Conservation (phyloP, 345 rosid species). For the Salix viminalis region DNA sequence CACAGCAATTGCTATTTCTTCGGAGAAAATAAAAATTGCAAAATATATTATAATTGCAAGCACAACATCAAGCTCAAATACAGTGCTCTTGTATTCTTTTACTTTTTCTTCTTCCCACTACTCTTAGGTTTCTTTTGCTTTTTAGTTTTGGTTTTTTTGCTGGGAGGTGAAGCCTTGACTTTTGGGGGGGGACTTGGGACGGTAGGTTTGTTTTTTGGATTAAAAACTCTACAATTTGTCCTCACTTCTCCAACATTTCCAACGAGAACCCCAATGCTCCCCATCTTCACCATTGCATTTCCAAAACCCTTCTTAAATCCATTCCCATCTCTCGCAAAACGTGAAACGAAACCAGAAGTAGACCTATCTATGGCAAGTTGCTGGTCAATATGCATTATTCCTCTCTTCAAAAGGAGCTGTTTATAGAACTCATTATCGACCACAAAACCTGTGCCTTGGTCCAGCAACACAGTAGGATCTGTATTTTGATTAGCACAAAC, state of each 20-base stretch:
- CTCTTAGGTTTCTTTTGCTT: background rate
- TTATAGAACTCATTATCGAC: constrained; percentile 49
- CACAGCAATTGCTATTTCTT: too few species aligned
- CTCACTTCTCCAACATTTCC: constrained; percentile 61
- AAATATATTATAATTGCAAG: too few species aligned
- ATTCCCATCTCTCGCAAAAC: constrained; percentile 28
- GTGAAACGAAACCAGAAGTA: constrained; percentile 38
- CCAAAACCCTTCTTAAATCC: constrained; percentile 45
- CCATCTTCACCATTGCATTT: constrained; percentile 60
- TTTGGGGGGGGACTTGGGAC: background rate
- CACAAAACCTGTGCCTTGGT: constrained; percentile 44
- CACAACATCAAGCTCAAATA: too few species aligned
- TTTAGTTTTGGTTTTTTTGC: background rate
- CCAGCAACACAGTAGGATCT: constrained; percentile 57
- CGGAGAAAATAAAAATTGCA: too few species aligned
- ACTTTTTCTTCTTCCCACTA: background rate
- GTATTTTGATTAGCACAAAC: constrained; percentile 23
- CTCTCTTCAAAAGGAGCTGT: constrained; percentile 42
- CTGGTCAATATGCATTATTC: constrained; percentile 60
- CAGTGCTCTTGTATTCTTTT: background rate
- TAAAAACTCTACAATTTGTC: constrained; percentile 52
- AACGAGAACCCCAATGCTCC: constrained; percentile 41
- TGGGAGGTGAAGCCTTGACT: background rate
- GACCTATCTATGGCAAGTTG: constrained; percentile 44
- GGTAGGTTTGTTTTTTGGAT: constrained; percentile 12